Evolutionary conservation across 768 basidiomycete genomes (phyloP), one percentile per base, ranked within the genome.

Genomic region (Trametes punicea): DNA sequence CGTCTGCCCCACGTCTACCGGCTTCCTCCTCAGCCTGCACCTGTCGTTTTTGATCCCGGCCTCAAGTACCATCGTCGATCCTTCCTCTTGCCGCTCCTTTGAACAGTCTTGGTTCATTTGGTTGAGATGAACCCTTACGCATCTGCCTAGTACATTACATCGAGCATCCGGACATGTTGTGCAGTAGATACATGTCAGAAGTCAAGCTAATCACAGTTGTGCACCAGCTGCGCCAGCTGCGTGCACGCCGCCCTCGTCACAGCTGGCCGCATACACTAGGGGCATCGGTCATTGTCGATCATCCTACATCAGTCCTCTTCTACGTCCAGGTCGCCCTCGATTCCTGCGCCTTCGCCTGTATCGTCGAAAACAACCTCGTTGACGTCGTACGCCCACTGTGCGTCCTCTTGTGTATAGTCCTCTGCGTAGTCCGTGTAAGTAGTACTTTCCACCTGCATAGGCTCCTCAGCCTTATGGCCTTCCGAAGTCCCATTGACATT

Each of bases 291-390:
- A n/a, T n/a, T n/a, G n/a, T n/a, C n/a, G n/a, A n/a, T n/a, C n/a
- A n/a, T n/a, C n/a, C n/a, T n/a, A n/a, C n/a, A n/a, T 60, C 55
- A 81, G 47, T 82, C 80, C 54, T 84, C 83, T 2, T 85, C 82
- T 70, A 85, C 77, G 59, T 87, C 87, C 47, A 89, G 73, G 66
- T 89, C 86, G 4, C 84, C 87, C 66, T 88, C 84, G 1, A 87
- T 70, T 9, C 85, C 85, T 8, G 69, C 75, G 5, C 87, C 87
- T 56, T 84, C 83, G 0, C 85, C 87, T 4, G 72, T 70, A 62
- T 88, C 86, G 53, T 87, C 86, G 55, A 84, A 88, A 5, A 78
- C 73, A 16, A 74, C 69, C n/a, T 82, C 82, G 38, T 81, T 79
- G 26, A 67, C 74, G 18, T 75, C 75, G 13, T 73, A 76, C 40